Evolutionary conservation across 768 basidiomycete species (phyloP).

Genomic region (Nidularia pulvinata): DNA sequence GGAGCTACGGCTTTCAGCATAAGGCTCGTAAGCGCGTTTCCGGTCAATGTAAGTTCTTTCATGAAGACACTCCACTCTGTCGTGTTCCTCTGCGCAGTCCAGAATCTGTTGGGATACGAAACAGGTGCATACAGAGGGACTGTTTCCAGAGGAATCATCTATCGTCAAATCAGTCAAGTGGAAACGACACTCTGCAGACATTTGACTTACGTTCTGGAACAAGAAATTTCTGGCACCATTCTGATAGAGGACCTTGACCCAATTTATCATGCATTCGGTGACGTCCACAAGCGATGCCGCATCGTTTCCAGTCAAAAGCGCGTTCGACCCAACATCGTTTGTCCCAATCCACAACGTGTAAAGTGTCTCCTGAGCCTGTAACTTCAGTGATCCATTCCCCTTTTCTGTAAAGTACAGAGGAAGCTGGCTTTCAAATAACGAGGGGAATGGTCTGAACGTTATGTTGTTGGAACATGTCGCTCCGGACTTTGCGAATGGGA

Average conservation of each 20-base stretch:
- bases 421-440: slow-evolving; percentile 57
- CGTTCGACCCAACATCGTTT: slow-evolving; percentile 57
- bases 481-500: slow-evolving; percentile 60
- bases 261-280: slow-evolving; percentile 55
- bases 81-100: slow-evolving; percentile 47
- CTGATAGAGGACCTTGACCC: slow-evolving; percentile 54
- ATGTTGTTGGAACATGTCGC: slow-evolving; percentile 68
- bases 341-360: slow-evolving; percentile 74
- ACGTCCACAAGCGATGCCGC: slow-evolving; percentile 59
- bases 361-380: slow-evolving; percentile 45
- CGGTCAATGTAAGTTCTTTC: slow-evolving; percentile 47
- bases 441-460: slow-evolving; percentile 57
- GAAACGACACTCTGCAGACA: neutral
- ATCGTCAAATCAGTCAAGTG: neutral
- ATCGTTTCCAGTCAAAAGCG: slow-evolving; percentile 51
- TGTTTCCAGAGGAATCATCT: slow-evolving; percentile 60
- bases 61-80: slow-evolving; percentile 60
- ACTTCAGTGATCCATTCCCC: slow-evolving; percentile 34
- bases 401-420: slow-evolving; percentile 47
- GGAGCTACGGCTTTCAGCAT: slow-evolving; percentile 50
- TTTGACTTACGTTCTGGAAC: slow-evolving; percentile 63
- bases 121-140: slow-evolving; percentile 43
- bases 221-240: slow-evolving; percentile 67
- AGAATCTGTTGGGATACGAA: slow-evolving; percentile 51
- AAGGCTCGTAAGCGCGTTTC: slow-evolving; percentile 50